Evolutionary conservation across 352 stramenopile genomes (phyloP), one percentile per base, ranked within the genome.

Genomic region (Globisporangium carolinianum): DNA sequence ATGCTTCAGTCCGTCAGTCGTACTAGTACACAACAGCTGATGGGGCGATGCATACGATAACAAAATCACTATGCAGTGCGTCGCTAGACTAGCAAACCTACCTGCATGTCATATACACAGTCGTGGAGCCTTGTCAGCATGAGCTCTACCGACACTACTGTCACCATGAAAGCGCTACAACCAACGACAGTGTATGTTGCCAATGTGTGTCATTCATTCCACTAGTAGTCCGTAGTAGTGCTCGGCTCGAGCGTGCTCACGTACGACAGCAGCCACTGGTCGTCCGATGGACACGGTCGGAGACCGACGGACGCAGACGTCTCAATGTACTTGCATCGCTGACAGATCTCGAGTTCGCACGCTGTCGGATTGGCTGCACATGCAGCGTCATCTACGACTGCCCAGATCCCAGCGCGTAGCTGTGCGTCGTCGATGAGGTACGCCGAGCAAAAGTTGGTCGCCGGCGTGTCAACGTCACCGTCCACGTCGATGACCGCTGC

Each of bases 221-320:
- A 15, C 11, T 15, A 47, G 2, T 24, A 24, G 24, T 2, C 24
- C 24, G 24, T 32, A 32, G 2, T 32, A 2, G 24, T 32, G 24
- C 24, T 32, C 24, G 24, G 24, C 24, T 6, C 43, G 14, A 47
- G 43, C 43, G 15, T 47, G 32, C 37, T 18, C 36, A 18, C 39
- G 32, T 55, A 50, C 49, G 57, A 51, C 49, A 62, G 35, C 6
- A 62, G 35, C 57, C 57, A 57, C 54, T 52, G n/a, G 24, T 47
- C 36, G 45, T 53, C 10, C 3, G 17, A 8, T 5, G 45, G 45
- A 49, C 45, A 49, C 10, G 45, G 6, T 9, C 45, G 6, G n/a
- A 43, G 38, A 47, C 38, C 37, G 10, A 14, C 37, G 4, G 45
- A 47, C 14, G 37, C 12, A 1, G 51, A 3, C 12, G 51, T 58